Conservation (phyloP, 2,329 filamentous ascomycete species). For the Verticillium zaregamsianum region DNA sequence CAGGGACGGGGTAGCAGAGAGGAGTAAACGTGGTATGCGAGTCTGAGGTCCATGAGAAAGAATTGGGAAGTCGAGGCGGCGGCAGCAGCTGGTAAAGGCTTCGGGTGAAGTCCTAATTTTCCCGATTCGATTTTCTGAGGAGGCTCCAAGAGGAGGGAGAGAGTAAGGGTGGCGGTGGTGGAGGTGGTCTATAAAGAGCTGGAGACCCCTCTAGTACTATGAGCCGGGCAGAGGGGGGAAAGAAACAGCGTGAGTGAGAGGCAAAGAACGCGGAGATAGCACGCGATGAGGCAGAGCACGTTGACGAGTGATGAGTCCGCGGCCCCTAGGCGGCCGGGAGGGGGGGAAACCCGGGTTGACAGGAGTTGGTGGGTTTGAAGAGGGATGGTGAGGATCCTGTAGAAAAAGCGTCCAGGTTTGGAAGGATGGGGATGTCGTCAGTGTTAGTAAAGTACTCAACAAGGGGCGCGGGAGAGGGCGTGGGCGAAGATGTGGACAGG, state of each 20-base stretch:
- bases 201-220: background rate
- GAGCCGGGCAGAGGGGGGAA: background rate
- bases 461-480: background rate
- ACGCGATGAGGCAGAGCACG: background rate
- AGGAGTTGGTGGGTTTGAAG: background rate
- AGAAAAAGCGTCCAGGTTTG: background rate
- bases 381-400: background rate
- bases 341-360: background rate
- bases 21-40: background rate
- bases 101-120: too few species aligned
- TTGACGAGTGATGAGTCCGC: background rate
- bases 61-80: background rate
- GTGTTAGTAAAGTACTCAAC: background rate
- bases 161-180: too few species aligned
- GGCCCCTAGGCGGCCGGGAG: background rate
- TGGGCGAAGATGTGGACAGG: background rate
- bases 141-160: too few species aligned
- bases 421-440: background rate
- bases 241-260: background rate
- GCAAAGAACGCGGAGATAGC: background rate
- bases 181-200: too few species aligned
- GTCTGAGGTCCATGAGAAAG: background rate
- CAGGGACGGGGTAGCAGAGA: background rate
- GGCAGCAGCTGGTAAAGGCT: too few species aligned
- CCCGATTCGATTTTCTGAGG: too few species aligned